A percentile compares a stretch with the other conserved stretches of the same genome.
phyloP scores from a whole-genome alignment of 2,329 filamentous ascomycete genomes.

The Colletotrichum sp. region DNA sequence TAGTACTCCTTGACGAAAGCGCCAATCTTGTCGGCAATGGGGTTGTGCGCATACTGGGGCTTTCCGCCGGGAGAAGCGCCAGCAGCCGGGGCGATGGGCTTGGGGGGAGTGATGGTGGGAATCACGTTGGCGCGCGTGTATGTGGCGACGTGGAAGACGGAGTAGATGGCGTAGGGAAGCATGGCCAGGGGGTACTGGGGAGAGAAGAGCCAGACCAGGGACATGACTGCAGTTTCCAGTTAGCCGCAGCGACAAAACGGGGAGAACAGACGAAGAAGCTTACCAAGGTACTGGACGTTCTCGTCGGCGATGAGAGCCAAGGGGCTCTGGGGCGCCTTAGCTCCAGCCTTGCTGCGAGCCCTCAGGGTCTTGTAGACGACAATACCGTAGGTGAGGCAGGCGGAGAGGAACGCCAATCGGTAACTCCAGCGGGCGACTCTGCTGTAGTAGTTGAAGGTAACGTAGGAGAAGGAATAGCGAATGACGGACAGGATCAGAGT shows the following conservation, averaged over 20 bases:
- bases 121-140: slow-evolving; percentile 95
- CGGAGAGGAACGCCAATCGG: slow-evolving; percentile 87
- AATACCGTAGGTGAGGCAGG: slow-evolving; percentile 92
- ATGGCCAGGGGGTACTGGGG: slow-evolving; percentile 90
- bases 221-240: slow-evolving; percentile 69
- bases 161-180: slow-evolving; percentile 95
- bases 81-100: slow-evolving; percentile 55
- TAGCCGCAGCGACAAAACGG: background rate
- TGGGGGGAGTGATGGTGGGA: slow-evolving; percentile 78
- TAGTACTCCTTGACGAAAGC: slow-evolving; percentile 98
- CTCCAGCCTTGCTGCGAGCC: slow-evolving; percentile 78
- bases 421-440: slow-evolving; percentile 82
- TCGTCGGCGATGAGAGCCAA: slow-evolving; percentile 80
- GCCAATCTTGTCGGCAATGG: slow-evolving; percentile 82
- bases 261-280: slow-evolving; percentile 38
- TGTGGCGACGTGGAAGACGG: slow-evolving; percentile 96
- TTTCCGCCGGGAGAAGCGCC: slow-evolving; percentile 62
- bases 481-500: slow-evolving; percentile 81
- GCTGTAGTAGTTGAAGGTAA: slow-evolving; percentile 86
- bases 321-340: slow-evolving; percentile 61
- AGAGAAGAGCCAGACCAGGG: slow-evolving; percentile 91
- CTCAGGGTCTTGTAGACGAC: slow-evolving; percentile 98
- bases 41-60: slow-evolving; percentile 57
- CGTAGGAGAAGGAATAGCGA: slow-evolving; percentile 84
- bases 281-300: slow-evolving; percentile 97